These are phyloP conservation scores for Hypoxylon sp. DNA, from an alignment of 2,329 filamentous ascomycete genomes.

Conservation along the genomic window DNA sequence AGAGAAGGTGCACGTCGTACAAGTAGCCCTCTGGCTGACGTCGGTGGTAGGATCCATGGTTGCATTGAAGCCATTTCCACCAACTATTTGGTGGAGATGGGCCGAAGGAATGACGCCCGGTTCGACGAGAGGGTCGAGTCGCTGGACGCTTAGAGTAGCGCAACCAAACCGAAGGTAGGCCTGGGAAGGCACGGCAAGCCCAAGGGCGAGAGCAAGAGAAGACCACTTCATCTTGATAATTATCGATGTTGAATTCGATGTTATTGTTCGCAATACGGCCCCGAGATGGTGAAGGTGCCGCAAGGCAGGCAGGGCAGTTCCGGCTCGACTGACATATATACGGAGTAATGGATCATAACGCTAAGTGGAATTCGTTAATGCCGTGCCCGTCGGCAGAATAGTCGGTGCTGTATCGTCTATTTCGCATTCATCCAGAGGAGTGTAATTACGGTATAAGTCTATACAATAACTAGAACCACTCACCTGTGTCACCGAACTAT, in stretches of 20 bases:
- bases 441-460: slow-evolving; percentile 40
- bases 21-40: slow-evolving; percentile 49
- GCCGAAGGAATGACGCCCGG: slow-evolving; percentile 47
- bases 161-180: slow-evolving; percentile 50
- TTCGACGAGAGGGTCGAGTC: slow-evolving; percentile 49
- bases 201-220: slow-evolving; percentile 43
- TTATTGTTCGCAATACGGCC: slow-evolving; percentile 33
- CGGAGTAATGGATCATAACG: slow-evolving; percentile 15
- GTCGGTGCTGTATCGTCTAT: slow-evolving; percentile 32
- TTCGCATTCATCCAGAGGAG: slow-evolving; percentile 48
- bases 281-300: slow-evolving; percentile 33
- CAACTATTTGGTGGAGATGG: slow-evolving; percentile 49
- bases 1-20: slow-evolving; percentile 54
- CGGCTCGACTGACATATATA: slow-evolving; percentile 33
- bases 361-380: slow-evolving; percentile 37
- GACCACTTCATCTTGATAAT: slow-evolving; percentile 55
- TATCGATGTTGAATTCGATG: slow-evolving; percentile 40
- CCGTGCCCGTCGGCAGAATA: slow-evolving; percentile 44
- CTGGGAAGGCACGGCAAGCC: slow-evolving; percentile 46
- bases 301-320: slow-evolving; percentile 9
- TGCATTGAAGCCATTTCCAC: slow-evolving; percentile 49
- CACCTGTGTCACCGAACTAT: slow-evolving; percentile 39
- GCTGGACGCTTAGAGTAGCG: slow-evolving; percentile 47
- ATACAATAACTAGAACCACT: slow-evolving; percentile 27
- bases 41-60: slow-evolving; percentile 49